These are phyloP conservation scores for Tylopilus sp. DNA, from an alignment of 1,284 basidiomycete species.

Conservation along the genomic window DNA sequence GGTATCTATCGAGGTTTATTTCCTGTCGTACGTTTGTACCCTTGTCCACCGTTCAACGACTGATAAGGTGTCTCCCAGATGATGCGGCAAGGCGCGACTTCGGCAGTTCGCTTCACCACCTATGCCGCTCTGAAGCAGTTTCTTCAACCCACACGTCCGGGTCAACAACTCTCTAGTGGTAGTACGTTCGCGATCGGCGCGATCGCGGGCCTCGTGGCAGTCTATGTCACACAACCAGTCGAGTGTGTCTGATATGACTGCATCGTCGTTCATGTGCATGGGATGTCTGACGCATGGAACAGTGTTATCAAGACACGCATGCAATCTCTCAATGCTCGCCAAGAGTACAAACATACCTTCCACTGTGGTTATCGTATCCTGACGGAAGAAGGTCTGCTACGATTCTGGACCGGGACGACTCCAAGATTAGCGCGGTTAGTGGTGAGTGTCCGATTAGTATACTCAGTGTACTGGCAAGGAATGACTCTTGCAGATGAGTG, in stretches of 20 bases:
- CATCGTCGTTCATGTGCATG: neutral
- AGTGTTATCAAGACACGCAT: slow-evolving; percentile 99
- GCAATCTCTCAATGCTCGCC: slow-evolving; percentile 90
- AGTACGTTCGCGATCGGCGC: slow-evolving; percentile 97
- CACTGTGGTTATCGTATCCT: slow-evolving; percentile 95
- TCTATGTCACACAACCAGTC: slow-evolving; percentile 94
- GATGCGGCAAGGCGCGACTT: slow-evolving; percentile 98
- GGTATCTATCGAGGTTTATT: slow-evolving; percentile 95
- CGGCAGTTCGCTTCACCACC: slow-evolving; percentile 96
- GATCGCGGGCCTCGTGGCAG: slow-evolving; percentile 94
- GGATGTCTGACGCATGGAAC: slow-evolving; percentile 16
- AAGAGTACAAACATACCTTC: slow-evolving; percentile 92
- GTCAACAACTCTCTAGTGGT: slow-evolving; percentile 86
- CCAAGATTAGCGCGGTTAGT: slow-evolving; percentile 88
- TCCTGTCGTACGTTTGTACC: slow-evolving; percentile 79
- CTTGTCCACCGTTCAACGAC: neutral
- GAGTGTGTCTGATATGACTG: slow-evolving; percentile 68
- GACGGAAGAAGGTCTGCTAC: slow-evolving; percentile 87
- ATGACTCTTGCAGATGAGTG: slow-evolving; percentile 72
- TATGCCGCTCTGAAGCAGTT: slow-evolving; percentile 95
- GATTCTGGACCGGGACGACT: slow-evolving; percentile 98
- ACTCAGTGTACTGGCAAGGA: neutral
- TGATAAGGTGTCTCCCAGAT: slow-evolving; percentile 65
- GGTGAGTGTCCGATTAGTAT: slow-evolving; percentile 60
- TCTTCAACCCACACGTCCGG: slow-evolving; percentile 87